Evolutionary conservation across 139 green algal species (phyloP), one percentile per base, ranked within the genome.

Genomic region (Chlamydomonas applanata): DNA sequence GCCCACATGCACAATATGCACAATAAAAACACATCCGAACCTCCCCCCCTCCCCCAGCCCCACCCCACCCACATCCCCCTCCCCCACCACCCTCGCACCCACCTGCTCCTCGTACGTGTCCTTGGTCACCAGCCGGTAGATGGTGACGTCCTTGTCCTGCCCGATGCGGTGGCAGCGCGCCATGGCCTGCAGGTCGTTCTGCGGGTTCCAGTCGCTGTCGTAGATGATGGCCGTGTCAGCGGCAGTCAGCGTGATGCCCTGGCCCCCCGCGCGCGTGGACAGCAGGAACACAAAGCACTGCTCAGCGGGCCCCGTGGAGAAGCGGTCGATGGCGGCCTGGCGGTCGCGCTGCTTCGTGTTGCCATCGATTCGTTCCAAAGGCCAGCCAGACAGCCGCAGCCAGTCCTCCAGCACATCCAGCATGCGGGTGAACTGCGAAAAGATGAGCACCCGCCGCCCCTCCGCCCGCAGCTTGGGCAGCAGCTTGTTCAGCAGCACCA

Each of bases 171-270:
- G 94, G 79, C 90, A 97, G 34, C 94, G 89, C 0, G 94, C 94
- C 94, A 98, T 98, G 64, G 94, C 94, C 79, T 85, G 80, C 57
- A 85, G 72, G 60, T 86, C 73, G 62, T 77, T 81, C 73, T 86
- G 82, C 19, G 73, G 49, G 34, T 98, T 98, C 90, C 90, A 98
- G 79, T 98, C 94, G 19, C 69, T 89, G 87, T 99, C 95, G 71
- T 97, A 99, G 53, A 99, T 93, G 81, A 99, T 94, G 68, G 86
- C 86, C 0, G 92, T 98, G 82, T 98, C 95, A 19, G 95, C 95
- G 0, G 93, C 86, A 0, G 94, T 98, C 29, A 98, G 91, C 1
- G 94, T 98, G 90, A 98, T 98, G 79, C 95, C 95, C 84, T 97
- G 92, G 1, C 95, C 95, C 29, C 95, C 95, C 19, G 95, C 95